phyloP scores from a whole-genome alignment of 805 yeast species.

The Candida sakaeoensis region DNA sequence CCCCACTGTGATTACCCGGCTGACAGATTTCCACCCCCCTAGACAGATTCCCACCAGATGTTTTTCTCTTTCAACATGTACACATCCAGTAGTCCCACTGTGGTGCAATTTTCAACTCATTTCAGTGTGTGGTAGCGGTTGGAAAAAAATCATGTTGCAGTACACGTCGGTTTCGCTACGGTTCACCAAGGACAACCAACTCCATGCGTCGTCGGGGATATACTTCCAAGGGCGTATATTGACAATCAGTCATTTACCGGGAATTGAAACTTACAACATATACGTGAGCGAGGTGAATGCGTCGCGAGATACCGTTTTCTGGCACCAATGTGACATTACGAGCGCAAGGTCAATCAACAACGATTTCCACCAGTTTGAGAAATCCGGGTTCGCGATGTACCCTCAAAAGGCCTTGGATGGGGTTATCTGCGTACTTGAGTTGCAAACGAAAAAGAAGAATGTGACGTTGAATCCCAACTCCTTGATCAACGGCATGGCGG shows the following conservation, averaged over 20 bases:
- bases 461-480: background rate
- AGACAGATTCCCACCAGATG: too few species aligned
- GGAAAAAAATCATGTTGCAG: too few species aligned
- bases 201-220: constrained; percentile 18
- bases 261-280: constrained; percentile 3
- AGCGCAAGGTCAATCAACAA: background rate
- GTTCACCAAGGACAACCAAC: constrained; percentile 10
- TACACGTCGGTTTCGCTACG: constrained; percentile 19
- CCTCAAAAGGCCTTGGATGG: background rate
- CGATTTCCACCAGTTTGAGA: background rate
- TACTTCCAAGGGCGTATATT: constrained; percentile 12
- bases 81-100: too few species aligned
- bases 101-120: background rate
- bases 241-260: constrained; percentile 11
- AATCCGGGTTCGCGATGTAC: background rate
- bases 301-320: constrained; percentile 8
- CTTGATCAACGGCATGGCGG: too few species aligned
- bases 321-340: constrained; percentile 8
- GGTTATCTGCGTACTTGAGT: background rate
- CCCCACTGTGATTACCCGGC: too few species aligned
- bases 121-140: too few species aligned
- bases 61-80: too few species aligned
- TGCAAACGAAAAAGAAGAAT: too few species aligned
- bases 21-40: too few species aligned
- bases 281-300: constrained; percentile 4